Evolutionary conservation across 495 filamentous ascomycete genomes (phyloP).

Genomic region (Tuber brumale): DNA sequence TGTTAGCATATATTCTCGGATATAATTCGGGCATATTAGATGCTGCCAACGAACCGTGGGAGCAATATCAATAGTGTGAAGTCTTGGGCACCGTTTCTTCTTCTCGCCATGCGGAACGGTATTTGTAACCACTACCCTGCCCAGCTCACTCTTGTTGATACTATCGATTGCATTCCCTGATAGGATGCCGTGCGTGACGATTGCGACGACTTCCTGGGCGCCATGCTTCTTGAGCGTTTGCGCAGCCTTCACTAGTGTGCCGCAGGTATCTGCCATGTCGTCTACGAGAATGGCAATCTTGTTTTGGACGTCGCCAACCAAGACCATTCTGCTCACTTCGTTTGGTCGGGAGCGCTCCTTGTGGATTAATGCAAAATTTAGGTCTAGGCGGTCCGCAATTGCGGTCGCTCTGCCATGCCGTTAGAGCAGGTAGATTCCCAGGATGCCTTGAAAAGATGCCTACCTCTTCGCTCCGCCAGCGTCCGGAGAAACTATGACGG

Average conservation of each 20-base stretch:
- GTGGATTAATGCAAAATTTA: constrained; percentile 97
- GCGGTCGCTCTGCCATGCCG: constrained; percentile 64
- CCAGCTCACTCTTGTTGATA: constrained; percentile 73
- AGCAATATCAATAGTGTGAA: constrained; percentile 88
- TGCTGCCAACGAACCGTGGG: constrained; percentile 57
- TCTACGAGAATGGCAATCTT: constrained; percentile 55
- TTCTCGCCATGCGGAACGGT: constrained; percentile 89
- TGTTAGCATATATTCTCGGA: not conserved
- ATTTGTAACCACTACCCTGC: constrained; percentile 85
- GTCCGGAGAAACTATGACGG: constrained; percentile 93
- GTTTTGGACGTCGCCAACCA: constrained; percentile 67
- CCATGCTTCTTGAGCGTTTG: constrained; percentile 85
- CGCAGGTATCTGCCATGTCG: constrained; percentile 93
- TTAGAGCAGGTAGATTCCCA: not conserved
- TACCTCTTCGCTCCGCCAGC: constrained; percentile 94
- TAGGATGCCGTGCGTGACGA: constrained; percentile 93
- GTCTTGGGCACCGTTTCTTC: constrained; percentile 65
- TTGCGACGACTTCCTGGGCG: constrained; percentile 79
- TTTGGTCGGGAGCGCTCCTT: constrained; percentile 94
- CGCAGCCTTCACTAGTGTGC: constrained; percentile 87
- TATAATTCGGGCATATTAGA: not conserved
- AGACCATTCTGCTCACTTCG: constrained; percentile 93
- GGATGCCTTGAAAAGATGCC: constrained; percentile 5
- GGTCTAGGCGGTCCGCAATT: constrained; percentile 88
- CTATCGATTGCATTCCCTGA: constrained; percentile 87